Conservation (phyloP, 192 early-diverging fungal species). For the Rhizoclosmatium globosum region DNA sequence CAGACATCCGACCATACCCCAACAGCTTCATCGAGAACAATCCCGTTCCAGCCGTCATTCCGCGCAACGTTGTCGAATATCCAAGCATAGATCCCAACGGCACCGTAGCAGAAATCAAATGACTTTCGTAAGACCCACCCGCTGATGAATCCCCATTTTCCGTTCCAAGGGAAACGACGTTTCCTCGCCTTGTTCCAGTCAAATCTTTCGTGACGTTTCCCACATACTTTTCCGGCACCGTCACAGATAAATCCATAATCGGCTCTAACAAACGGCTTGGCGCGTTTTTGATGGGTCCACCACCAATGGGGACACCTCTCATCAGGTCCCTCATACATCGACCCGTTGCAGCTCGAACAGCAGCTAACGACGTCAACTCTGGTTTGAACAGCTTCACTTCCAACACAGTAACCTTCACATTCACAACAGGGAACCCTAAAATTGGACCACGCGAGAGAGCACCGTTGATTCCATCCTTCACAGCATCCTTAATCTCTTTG, state of each 20-base stretch:
- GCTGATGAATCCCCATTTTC: slow-evolving; percentile 29
- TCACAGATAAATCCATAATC: slow-evolving; percentile 77
- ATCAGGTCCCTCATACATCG: slow-evolving; percentile 60
- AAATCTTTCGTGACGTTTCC: slow-evolving; percentile 85
- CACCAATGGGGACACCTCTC: neutral
- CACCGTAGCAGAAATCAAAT: slow-evolving; percentile 68
- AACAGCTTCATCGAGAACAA: slow-evolving; percentile 84
- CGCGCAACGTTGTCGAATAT: slow-evolving; percentile 81
- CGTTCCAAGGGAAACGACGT: slow-evolving; percentile 65
- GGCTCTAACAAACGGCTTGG: slow-evolving; percentile 75
- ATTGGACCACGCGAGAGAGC: slow-evolving; percentile 80
- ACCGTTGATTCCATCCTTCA: slow-evolving; percentile 71
- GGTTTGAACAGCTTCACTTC: slow-evolving; percentile 35
- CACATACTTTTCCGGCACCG: slow-evolving; percentile 74
- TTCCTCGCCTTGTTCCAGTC: slow-evolving; percentile 77
- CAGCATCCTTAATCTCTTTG: slow-evolving; percentile 50
- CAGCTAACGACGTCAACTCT: slow-evolving; percentile 43
- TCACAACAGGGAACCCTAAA: slow-evolving; percentile 78
- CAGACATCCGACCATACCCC: slow-evolving; percentile 81
- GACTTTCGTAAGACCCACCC: slow-evolving; percentile 44
- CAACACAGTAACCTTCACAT: slow-evolving; percentile 44
- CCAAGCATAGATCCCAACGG: slow-evolving; percentile 87
- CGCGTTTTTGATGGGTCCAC: neutral
- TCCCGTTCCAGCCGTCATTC: slow-evolving; percentile 87
- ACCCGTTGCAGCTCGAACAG: slow-evolving; percentile 58